Evolutionary conservation across 1,139 yeast genomes (phyloP), one percentile per base, ranked within the genome.

Genomic region (Saccharomycopsis hybrid): DNA sequence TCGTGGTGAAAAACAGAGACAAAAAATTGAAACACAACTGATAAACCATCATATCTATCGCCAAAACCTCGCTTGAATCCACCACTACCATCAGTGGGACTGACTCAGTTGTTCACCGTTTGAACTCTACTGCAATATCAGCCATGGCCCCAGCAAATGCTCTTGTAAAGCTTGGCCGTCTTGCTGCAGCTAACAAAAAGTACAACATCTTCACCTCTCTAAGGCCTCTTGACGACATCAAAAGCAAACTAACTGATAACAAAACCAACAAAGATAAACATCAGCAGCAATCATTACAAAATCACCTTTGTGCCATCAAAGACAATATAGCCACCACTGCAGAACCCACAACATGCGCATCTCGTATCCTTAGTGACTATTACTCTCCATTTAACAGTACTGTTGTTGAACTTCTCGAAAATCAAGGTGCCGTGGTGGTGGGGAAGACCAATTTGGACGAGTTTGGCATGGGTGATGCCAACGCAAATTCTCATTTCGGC

Each of bases 401-500:
- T 0, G 85, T 83, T 1, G 78, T 80, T 0, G 57, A 64, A 1
- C 68, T 81, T 5, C 65, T 92, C n/a, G 63, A 71, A 13, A 87
- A 89, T 0, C 37, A 39, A 4, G 59, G 62, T 2, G 73, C 75
- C 28, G 59, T 65, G 0, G 62, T 82, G n/a, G 67, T 81, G 0
- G 97, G 96, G 0, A 92, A 90, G 65, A 76, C 95, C n/a, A 92
- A 92, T 59, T 71, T 94, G 77, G 99, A 94, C 67, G 97, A 94
- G 66, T 94, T 92, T 68, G 98, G 95, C 1, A 94, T 94, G 98
- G 99, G 98, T 2, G 81, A 87, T 3, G 73, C 82, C 1, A 82
- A 70, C 57, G 73, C 77, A 39, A 76, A 72, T 61, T 78, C 83
- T 5, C 68, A 57, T 49, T 82, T 69, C 62, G 97, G 96, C 0